Base-by-base conservation (phyloP, 352 stramenopile genomes). In the Pythium plurisporium region DNA sequence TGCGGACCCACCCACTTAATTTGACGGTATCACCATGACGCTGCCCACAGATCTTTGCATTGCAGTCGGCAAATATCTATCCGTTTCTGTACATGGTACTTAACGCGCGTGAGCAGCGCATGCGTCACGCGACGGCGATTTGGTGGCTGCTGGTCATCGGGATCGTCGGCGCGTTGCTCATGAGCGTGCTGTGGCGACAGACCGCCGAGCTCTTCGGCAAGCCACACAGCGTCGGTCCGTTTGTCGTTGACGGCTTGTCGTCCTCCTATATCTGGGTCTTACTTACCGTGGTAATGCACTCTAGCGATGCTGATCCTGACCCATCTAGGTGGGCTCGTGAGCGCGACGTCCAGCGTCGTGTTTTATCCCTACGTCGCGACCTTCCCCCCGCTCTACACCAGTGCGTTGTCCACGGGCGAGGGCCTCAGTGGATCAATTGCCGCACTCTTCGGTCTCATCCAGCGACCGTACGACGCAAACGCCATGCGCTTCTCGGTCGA, bases 361-460 rank as follows among this genome's bases (percentile, higher is more conserved):
- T 86, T 88, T 43, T 90, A 90, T 43, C 77, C 79, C 48, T 90
- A 76, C 60, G 79, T 90, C 46, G 67, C 77, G 2, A 79, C 55
- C 20, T 90, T 82, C 52, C 73, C 77, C 10, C 68, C 77, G 7
- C 42, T 88, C 27, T 90, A 76, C 59, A 90, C 79, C 45, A 90
- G 69, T 40, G 77, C 72, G 1, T 36, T 88, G 46, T 76, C 77
- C 0, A 90, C 79, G 3, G 79, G 79, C 11, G 79, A 88, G 49
- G 77, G 77, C 0, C 64, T 90, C 15, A 90, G 79, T 50, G 79
- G 79, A 12, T 84, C 77, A 1, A 59, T 87, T 5, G 77, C 74
- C 1, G 79, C 73, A 4, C 54, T 90, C 15, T 41, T 90, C 17
- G 79, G 77, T 17, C 55, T 90, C 33, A 56, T 83, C 2, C 79